Evolutionary conservation across 495 filamentous ascomycete species (phyloP).

Genomic region (Elasticomyces elasticus): DNA sequence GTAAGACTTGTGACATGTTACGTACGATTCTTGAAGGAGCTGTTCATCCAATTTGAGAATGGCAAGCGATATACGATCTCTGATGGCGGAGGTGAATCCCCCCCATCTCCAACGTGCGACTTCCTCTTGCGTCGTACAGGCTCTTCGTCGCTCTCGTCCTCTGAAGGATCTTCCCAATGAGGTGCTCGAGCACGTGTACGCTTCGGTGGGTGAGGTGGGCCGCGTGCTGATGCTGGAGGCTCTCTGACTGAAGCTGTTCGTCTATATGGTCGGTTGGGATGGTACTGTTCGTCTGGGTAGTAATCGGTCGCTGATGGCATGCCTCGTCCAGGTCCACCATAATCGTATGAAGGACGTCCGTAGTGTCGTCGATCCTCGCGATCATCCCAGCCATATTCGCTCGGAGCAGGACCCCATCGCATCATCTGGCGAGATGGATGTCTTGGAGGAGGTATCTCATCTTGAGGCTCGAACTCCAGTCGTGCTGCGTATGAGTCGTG

Average conservation of each 20-base stretch:
- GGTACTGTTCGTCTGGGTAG: not conserved
- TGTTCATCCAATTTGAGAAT: constrained; percentile 20
- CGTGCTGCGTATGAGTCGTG: constrained; percentile 6
- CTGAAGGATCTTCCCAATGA: constrained; percentile 1
- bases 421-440: constrained; percentile 14
- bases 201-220: not conserved
- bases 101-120: not conserved
- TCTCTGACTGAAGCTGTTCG: not conserved
- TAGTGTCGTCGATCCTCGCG: constrained; percentile 7
- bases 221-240: constrained; percentile 2
- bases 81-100: constrained; percentile 1
- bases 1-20: not conserved
- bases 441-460: constrained; percentile 5
- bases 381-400: constrained; percentile 6
- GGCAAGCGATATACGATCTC: constrained; percentile 9
- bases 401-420: constrained; percentile 5
- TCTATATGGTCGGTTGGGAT: constrained; percentile 4
- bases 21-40: constrained; percentile 15
- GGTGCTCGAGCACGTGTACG: not conserved
- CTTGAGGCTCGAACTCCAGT: constrained; percentile 2
- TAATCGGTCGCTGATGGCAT: not conserved
- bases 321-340: not conserved
- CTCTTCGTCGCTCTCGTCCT: constrained; percentile 11
- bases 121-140: not conserved
- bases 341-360: constrained; percentile 5